phyloP scores from a whole-genome alignment of 495 filamentous ascomycete species.

The Diplogelasinospora grovesii region DNA sequence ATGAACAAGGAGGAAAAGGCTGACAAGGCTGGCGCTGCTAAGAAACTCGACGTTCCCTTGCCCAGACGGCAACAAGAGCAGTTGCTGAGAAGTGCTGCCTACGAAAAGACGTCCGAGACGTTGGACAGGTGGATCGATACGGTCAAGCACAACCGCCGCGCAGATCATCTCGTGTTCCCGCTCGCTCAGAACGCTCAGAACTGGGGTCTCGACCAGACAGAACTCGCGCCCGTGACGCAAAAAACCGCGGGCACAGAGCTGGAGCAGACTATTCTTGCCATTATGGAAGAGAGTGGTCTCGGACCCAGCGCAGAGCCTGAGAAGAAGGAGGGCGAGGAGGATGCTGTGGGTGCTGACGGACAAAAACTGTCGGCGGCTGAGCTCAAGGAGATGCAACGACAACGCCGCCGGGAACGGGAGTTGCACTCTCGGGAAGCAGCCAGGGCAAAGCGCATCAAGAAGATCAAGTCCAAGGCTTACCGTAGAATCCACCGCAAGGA shows the following conservation, averaged over 20 bases:
- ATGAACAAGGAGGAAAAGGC: constrained; percentile 48
- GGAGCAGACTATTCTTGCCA: constrained; percentile 74
- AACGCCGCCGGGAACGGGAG: constrained; percentile 75
- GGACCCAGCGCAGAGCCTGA: constrained; percentile 38
- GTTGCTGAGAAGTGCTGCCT: constrained; percentile 76
- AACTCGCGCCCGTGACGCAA: constrained; percentile 49
- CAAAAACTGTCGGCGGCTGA: constrained; percentile 60
- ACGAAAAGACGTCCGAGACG: constrained; percentile 85
- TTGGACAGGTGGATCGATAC: constrained; percentile 88
- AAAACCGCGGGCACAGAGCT: constrained; percentile 67
- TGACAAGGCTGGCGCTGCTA: constrained; percentile 48
- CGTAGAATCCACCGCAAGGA: constrained; percentile 88
- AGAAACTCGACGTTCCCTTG: constrained; percentile 78
- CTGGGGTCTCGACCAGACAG: constrained; percentile 40
- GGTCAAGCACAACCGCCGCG: constrained; percentile 85
- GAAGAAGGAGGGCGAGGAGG: constrained; percentile 55
- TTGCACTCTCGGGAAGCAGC: constrained; percentile 86
- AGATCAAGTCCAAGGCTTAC: constrained; percentile 95
- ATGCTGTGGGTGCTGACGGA: too few species aligned
- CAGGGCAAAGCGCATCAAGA: constrained; percentile 86
- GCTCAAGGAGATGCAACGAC: constrained; percentile 62
- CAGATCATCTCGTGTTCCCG: constrained; percentile 90
- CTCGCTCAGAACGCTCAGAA: constrained; percentile 61
- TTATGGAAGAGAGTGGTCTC: constrained; percentile 82
- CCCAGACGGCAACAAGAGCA: constrained; percentile 86